Conservation (phyloP, 768 basidiomycete genomes). For the Amanita inopinata region DNA sequence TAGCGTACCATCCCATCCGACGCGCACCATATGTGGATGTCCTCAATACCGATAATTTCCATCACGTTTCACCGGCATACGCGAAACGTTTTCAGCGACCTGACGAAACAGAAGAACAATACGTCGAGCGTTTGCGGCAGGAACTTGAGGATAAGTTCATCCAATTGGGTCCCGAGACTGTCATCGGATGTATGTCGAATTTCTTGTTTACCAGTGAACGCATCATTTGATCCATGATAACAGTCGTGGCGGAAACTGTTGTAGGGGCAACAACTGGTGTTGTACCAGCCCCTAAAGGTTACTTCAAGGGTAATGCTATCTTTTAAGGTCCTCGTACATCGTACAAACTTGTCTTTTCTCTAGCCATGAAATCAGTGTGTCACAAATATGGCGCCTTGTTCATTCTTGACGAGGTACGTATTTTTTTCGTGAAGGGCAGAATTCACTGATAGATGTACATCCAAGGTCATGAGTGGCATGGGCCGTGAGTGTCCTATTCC, state of each 20-base stretch:
- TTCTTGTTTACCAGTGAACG: conserved; percentile 7
- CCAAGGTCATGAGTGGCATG: conserved; percentile 78
- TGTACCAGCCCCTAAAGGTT: conserved; percentile 70
- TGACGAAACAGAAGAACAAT: conserved; percentile 69
- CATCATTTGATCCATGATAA: neutral
- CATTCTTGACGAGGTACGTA: conserved; percentile 70
- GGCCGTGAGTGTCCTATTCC: conserved; percentile 47
- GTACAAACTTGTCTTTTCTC: neutral
- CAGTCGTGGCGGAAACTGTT: conserved; percentile 80
- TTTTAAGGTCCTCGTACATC: neutral
- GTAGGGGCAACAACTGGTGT: conserved; percentile 80
- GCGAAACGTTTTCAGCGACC: conserved; percentile 64
- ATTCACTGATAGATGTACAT: conserved; percentile 1
- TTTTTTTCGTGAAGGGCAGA: neutral
- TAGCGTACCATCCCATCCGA: conserved; percentile 57
- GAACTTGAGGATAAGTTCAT: conserved; percentile 84
- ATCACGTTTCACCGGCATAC: conserved; percentile 85
- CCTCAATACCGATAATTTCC: conserved; percentile 56
- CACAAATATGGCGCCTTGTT: conserved; percentile 69
- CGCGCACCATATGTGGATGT: conserved; percentile 61
- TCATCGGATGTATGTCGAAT: conserved; percentile 55
- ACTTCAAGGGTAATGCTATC: conserved; percentile 44
- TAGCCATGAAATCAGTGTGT: conserved; percentile 74
- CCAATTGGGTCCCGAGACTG: conserved; percentile 72
- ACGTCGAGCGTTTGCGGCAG: conserved; percentile 64